These are phyloP conservation scores for Xylariaceae sp. DNA, from an alignment of 2,329 filamentous ascomycete genomes.

Conservation along the genomic window DNA sequence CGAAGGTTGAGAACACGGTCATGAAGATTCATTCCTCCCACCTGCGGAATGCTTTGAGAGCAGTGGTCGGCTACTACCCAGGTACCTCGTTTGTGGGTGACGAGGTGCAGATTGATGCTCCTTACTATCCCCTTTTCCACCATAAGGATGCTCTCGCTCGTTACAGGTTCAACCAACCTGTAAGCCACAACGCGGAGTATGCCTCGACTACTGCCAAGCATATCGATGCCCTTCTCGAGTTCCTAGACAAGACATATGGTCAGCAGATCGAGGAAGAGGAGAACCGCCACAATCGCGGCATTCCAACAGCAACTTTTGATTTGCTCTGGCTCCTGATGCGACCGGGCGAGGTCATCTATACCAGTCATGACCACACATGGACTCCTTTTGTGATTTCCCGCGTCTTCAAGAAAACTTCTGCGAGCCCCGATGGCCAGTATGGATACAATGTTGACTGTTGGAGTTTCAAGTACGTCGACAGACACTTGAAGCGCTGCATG, in stretches of 20 bases:
- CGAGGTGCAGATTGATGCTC: conserved; percentile 38
- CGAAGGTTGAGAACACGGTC: conserved; percentile 30
- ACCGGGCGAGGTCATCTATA: conserved; percentile 43
- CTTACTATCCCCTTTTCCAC: conserved; percentile 47
- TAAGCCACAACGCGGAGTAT: conserved; percentile 39
- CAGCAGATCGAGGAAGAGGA: conserved; percentile 38
- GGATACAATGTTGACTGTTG: conserved; percentile 35
- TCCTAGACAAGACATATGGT: conserved; percentile 38
- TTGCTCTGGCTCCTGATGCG: conserved; percentile 45
- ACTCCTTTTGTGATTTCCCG: conserved; percentile 39
- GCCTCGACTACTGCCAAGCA: conserved; percentile 38
- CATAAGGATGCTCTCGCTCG: conserved; percentile 39
- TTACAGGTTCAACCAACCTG: conserved; percentile 41
- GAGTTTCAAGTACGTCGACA: conserved; percentile 35
- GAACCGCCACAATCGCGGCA: conserved; percentile 34
- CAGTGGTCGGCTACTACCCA: conserved; percentile 47
- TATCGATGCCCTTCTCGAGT: conserved; percentile 43
- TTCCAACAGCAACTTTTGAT: conserved; percentile 41
- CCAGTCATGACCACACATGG: conserved; percentile 38
- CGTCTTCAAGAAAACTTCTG: conserved; percentile 16
- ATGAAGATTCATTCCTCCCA: conserved; percentile 44
- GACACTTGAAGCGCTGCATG: conserved; percentile 36
- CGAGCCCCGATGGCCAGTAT: conserved; percentile 2
- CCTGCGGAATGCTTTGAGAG: conserved; percentile 44
- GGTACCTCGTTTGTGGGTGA: conserved; percentile 35